These are phyloP conservation scores for Hordeum vulgare DNA, from an alignment of 176 grass and related monocot species.

Conservation along the genomic window DNA sequence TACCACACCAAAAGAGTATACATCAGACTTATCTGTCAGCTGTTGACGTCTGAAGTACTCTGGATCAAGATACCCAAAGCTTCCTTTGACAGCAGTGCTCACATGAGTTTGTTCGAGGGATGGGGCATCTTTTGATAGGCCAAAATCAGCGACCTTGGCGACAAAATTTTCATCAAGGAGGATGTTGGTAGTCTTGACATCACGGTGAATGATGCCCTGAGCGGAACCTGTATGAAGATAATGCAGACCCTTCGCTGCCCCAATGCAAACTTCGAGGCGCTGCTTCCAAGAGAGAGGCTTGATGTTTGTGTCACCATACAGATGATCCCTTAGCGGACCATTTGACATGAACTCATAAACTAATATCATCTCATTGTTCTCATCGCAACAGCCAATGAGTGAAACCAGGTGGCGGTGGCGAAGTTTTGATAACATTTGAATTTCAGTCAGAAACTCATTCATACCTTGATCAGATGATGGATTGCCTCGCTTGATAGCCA, in stretches of 20 bases:
- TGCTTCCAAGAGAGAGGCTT: slow-evolving; percentile 75
- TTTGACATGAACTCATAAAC: slow-evolving; percentile 98
- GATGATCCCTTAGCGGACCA: slow-evolving; percentile 71
- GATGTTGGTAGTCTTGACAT: slow-evolving; percentile 98
- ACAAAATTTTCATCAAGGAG: slow-evolving; percentile 84
- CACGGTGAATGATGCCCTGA: slow-evolving; percentile 97
- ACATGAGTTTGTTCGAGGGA: slow-evolving; percentile 91
- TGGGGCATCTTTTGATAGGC: slow-evolving; percentile 85
- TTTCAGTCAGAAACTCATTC: slow-evolving; percentile 94
- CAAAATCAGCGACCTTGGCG: slow-evolving; percentile 88
- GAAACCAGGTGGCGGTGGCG: slow-evolving; percentile 87
- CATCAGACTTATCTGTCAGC: slow-evolving; percentile 92
- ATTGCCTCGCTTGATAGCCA: slow-evolving; percentile 94
- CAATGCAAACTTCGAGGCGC: slow-evolving; percentile 84
- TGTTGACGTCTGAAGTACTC: slow-evolving; percentile 97
- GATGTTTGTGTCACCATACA: slow-evolving; percentile 58
- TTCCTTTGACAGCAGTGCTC: slow-evolving; percentile 95
- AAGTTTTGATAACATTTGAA: slow-evolving; percentile 87
- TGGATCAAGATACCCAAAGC: slow-evolving; percentile 94
- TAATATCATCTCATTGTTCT: slow-evolving; percentile 95
- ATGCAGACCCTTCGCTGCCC: slow-evolving; percentile 81
- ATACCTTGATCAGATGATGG: slow-evolving; percentile 88
- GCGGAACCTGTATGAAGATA: slow-evolving; percentile 95
- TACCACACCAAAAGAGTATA: slow-evolving; percentile 93
- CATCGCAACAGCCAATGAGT: slow-evolving; percentile 94